phyloP scores from a whole-genome alignment of 2,329 filamentous ascomycete genomes.

The Akanthomyces uredinophilus region DNA sequence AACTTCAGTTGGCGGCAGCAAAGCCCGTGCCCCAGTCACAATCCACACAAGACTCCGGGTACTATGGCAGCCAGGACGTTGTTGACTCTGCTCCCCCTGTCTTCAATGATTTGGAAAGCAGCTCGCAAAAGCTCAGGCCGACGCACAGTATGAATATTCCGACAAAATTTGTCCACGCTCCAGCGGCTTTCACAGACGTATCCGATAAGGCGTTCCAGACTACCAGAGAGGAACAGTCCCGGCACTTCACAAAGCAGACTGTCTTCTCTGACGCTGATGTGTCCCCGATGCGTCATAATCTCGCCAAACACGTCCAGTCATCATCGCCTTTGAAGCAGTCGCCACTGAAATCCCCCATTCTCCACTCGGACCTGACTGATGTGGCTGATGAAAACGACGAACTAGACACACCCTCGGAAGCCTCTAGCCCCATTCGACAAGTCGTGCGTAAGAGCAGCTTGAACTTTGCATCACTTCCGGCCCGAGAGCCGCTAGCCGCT shows the following conservation, averaged over 20 bases:
- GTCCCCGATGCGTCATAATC: not conserved
- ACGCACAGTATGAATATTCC: slow-evolving; percentile 16
- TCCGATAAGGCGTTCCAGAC: slow-evolving; percentile 38
- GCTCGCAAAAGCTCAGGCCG: not conserved
- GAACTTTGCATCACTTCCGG: slow-evolving; percentile 88
- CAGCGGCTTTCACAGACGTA: slow-evolving; percentile 26
- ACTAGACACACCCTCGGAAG: slow-evolving; percentile 55
- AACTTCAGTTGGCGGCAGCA: slow-evolving; percentile 26
- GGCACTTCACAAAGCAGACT: slow-evolving; percentile 1
- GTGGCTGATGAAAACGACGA: slow-evolving; percentile 29
- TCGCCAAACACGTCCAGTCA: slow-evolving; percentile 4
- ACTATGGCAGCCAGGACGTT: slow-evolving; percentile 59
- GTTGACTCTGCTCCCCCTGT: slow-evolving; percentile 24
- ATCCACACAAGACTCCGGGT: slow-evolving; percentile 56
- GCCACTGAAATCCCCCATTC: slow-evolving; percentile 8
- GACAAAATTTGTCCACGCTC: slow-evolving; percentile 22
- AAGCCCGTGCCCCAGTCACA: slow-evolving; percentile 21
- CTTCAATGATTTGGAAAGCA: slow-evolving; percentile 16
- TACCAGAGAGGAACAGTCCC: slow-evolving; percentile 40
- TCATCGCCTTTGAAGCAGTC: slow-evolving; percentile 11
- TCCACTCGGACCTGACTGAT: slow-evolving; percentile 30
- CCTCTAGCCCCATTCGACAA: slow-evolving; percentile 69
- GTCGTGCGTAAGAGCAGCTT: slow-evolving; percentile 89
- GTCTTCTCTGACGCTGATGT: slow-evolving; percentile 8
- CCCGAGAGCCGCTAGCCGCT: slow-evolving; percentile 75